Conservation (phyloP, 139 green algal genomes). For the Volvox africanus region DNA sequence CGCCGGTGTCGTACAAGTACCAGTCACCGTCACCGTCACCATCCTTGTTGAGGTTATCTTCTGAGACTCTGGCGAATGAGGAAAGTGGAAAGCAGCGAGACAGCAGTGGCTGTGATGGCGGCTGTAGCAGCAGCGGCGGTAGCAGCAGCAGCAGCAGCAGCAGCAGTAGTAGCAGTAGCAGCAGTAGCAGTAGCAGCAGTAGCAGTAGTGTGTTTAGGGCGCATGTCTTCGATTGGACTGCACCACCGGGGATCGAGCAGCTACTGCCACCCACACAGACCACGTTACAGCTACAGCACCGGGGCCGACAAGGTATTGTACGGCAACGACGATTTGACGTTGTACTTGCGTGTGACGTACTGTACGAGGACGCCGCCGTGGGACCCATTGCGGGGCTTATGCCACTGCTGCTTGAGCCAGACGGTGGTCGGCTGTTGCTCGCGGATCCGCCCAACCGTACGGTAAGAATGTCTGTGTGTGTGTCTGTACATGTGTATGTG, state of each 20-base stretch:
- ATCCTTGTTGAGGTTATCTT: too few relatives aligned
- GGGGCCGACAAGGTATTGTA: not conserved
- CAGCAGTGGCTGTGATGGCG: not conserved
- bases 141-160: constrained; percentile 32
- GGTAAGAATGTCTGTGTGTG: not conserved
- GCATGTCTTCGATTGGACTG: constrained; percentile 71
- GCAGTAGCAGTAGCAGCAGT: constrained; percentile 41
- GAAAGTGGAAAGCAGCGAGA: not conserved
- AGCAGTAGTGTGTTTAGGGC: constrained; percentile 48
- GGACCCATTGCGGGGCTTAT: constrained; percentile 66
- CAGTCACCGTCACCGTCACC: not conserved
- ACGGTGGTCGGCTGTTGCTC: constrained; percentile 56
- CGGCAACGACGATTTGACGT: constrained; percentile 66
- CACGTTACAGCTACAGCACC: not conserved
- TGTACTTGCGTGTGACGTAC: constrained; percentile 79
- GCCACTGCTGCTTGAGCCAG: constrained; percentile 41
- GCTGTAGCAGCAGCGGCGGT: not conserved
- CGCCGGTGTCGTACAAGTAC: not conserved
- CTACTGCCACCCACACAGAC: constrained; percentile 5
- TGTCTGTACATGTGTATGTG: too few relatives aligned
- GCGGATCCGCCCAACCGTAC: constrained; percentile 71
- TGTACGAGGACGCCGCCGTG: constrained; percentile 75
- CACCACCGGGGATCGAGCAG: not conserved
- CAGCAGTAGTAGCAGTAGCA: constrained; percentile 1
- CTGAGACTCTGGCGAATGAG: too few relatives aligned